Percentiles rank a stretch among this genome's conserved stretches.
Evolutionary conservation across 352 stramenopile genomes (phyloP).

Genomic region (Thalassiosira hispida): DNA sequence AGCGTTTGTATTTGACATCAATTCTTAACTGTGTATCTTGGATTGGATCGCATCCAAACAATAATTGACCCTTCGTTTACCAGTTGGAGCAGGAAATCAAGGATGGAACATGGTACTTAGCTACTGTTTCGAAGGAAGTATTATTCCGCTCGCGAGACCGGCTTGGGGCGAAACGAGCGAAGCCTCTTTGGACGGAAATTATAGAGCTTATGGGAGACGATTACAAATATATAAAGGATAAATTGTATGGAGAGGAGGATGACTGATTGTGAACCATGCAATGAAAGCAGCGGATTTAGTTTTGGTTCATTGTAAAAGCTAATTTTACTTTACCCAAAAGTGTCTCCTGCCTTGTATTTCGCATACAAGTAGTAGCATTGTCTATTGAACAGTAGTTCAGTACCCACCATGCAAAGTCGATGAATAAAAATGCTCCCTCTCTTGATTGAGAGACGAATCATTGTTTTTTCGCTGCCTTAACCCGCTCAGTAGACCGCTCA

Average conservation of each 20-base stretch:
- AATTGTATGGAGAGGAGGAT: slow-evolving; percentile 65
- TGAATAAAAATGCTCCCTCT: no score
- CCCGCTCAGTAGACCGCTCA: slow-evolving; percentile 20
- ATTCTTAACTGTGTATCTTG: no score
- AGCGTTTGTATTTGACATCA: no score
- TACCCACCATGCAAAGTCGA: no score
- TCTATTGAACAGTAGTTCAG: slow-evolving; percentile 6
- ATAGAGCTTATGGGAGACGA: slow-evolving; percentile 79
- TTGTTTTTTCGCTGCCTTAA: slow-evolving; percentile 28
- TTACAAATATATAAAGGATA: slow-evolving; percentile 65
- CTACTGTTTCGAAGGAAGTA: slow-evolving; percentile 65
- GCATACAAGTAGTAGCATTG: no score
- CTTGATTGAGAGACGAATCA: no score
- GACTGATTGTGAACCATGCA: slow-evolving; percentile 9
- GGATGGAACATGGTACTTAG: slow-evolving; percentile 70
- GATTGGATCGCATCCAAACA: neutral
- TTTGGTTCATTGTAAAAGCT: no score
- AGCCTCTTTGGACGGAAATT: slow-evolving; percentile 83
- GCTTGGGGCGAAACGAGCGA: slow-evolving; percentile 71
- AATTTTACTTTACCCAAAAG: no score
- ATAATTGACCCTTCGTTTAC: neutral
- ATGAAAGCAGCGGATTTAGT: neutral
- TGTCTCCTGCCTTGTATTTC: no score
- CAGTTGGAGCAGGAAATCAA: slow-evolving; percentile 66
- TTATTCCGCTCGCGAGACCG: slow-evolving; percentile 68